Percentiles rank a stretch among this genome's conserved stretches.
These are phyloP conservation scores for Excoecaria agallocha DNA, from an alignment of 345 rosid genomes.

Conservation along the genomic window DNA sequence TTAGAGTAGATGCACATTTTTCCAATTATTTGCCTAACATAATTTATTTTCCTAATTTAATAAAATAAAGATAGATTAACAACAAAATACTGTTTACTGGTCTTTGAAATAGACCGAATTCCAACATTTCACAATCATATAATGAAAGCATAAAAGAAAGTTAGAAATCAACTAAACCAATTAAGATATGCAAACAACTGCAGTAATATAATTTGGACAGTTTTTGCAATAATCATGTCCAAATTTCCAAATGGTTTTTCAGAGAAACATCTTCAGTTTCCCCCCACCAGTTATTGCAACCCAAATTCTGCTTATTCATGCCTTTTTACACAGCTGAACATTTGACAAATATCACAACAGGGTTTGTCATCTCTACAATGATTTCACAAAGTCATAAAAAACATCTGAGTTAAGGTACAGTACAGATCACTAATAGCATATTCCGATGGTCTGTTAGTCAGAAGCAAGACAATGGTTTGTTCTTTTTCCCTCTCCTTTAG, in stretches of 20 bases:
- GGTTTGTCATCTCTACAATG: background rate
- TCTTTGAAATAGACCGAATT: too few relatives aligned
- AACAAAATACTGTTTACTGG: too few relatives aligned
- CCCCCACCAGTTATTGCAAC: background rate
- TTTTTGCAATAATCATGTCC: background rate
- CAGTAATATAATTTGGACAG: background rate
- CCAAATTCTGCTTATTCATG: background rate
- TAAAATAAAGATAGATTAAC: too few relatives aligned
- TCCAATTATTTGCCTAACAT: too few relatives aligned
- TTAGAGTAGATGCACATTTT: too few relatives aligned
- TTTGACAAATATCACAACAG: background rate
- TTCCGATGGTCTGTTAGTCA: conserved; percentile 14
- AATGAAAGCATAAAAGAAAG: too few relatives aligned
- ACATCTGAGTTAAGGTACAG: background rate
- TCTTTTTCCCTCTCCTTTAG: background rate
- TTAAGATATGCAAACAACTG: background rate
- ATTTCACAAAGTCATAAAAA: background rate
- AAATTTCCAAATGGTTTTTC: background rate
- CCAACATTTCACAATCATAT: too few relatives aligned
- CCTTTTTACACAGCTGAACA: too few relatives aligned
- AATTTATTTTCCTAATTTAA: too few relatives aligned
- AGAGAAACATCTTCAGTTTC: background rate
- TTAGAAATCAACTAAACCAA: too few relatives aligned
- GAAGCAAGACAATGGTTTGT: background rate
- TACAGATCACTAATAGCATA: conserved; percentile 7